Evolutionary conservation across 1,284 basidiomycete species (phyloP).

Genomic region (Malassezia vespertilionis): DNA sequence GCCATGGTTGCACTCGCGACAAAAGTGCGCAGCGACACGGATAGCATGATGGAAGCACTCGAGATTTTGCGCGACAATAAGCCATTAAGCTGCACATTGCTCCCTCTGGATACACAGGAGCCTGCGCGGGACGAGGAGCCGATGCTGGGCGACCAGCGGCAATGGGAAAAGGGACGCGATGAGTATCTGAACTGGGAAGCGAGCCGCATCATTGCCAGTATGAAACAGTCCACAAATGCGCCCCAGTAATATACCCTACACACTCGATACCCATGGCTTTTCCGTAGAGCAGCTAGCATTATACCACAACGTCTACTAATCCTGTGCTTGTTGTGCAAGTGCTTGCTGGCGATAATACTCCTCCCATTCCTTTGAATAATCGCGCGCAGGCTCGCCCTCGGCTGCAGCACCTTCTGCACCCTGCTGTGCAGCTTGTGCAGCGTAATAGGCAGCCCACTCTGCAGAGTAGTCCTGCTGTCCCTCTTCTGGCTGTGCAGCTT

Average conservation of each 20-base stretch:
- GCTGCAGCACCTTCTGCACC: slow-evolving; percentile 6
- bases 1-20: slow-evolving; percentile 11
- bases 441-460: slow-evolving; percentile 46
- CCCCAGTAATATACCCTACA: neutral
- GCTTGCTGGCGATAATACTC: slow-evolving; percentile 37
- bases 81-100: slow-evolving; percentile 27
- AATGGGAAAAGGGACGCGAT: slow-evolving; percentile 33
- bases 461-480: slow-evolving; percentile 38
- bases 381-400: slow-evolving; percentile 15
- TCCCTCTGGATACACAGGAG: slow-evolving; percentile 5
- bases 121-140: slow-evolving; percentile 10
- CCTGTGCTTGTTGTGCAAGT: slow-evolving; percentile 18
- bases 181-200: slow-evolving; percentile 39
- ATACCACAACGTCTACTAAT: neutral
- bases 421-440: slow-evolving; percentile 25
- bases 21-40: slow-evolving; percentile 24
- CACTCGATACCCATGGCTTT: too few relatives aligned
- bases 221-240: slow-evolving; percentile 8
- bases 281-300: too few relatives aligned
- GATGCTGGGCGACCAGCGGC: slow-evolving; percentile 12
- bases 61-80: slow-evolving; percentile 20
- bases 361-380: slow-evolving; percentile 46
- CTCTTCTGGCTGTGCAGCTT: neutral
- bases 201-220: slow-evolving; percentile 27
- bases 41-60: slow-evolving; percentile 26